Conservation (phyloP, 306 rosid genomes). For the Prunus kanzakura region DNA sequence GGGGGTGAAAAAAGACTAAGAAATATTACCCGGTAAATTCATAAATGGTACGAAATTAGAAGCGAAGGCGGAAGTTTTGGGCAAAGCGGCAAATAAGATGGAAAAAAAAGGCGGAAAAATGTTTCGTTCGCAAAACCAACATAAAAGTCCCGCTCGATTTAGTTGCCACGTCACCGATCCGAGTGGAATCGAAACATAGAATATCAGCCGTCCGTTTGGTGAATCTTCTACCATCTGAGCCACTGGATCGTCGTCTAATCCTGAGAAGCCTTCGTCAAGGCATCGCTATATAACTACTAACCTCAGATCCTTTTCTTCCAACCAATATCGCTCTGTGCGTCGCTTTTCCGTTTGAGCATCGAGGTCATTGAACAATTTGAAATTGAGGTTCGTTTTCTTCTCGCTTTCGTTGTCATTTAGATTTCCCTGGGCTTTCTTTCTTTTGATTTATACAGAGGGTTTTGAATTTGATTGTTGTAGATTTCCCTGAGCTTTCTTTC, state of each 20-base stretch:
- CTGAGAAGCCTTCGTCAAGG: not conserved
- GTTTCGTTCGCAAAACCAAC: not conserved
- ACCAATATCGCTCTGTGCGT: not conserved
- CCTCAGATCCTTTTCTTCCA: not conserved
- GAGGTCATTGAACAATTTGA: not conserved
- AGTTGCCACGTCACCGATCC: constrained; percentile 29
- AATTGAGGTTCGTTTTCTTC: not conserved
- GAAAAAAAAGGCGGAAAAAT: not conserved
- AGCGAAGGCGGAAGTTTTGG: not conserved
- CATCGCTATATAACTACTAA: not conserved
- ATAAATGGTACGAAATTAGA: not conserved
- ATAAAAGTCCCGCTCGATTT: not conserved
- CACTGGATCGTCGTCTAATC: not conserved
- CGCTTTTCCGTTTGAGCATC: not conserved
- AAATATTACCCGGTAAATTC: not conserved
- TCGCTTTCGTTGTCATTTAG: not conserved
- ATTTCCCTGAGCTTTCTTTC: not conserved
- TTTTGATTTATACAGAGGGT: not conserved
- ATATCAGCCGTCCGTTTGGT: not conserved
- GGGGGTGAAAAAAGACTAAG: no score
- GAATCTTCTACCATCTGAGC: not conserved
- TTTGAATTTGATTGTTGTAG: not conserved
- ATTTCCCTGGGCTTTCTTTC: no score
- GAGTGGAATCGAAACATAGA: not conserved
- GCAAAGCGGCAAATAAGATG: not conserved